These are phyloP conservation scores for Dipodascus albidus DNA, from an alignment of 805 yeast genomes.

Conservation along the genomic window DNA sequence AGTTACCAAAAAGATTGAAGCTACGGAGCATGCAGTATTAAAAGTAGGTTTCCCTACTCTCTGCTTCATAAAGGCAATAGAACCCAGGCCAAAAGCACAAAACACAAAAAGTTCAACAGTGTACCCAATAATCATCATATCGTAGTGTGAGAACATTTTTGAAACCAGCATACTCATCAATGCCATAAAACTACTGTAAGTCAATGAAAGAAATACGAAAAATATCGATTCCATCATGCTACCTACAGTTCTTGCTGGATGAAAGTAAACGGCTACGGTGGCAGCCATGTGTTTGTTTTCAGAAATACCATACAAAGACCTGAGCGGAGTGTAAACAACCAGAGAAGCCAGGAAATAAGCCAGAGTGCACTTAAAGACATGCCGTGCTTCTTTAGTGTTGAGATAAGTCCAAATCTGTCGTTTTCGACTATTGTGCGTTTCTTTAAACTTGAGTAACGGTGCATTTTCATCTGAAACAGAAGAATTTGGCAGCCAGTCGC, in stretches of 20 bases:
- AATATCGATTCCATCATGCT: slow-evolving; percentile 65
- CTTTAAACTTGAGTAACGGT: background rate
- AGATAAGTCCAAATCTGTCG: background rate
- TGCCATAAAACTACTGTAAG: slow-evolving; percentile 43
- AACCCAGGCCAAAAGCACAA: slow-evolving; percentile 47
- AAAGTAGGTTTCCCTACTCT: slow-evolving; percentile 55
- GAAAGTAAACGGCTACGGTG: slow-evolving; percentile 76
- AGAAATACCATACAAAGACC: slow-evolving; percentile 45
- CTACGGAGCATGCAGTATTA: slow-evolving; percentile 71
- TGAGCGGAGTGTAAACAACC: slow-evolving; percentile 44
- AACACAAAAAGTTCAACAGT: slow-evolving; percentile 39
- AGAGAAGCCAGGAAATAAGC: slow-evolving; percentile 65
- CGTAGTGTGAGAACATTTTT: slow-evolving; percentile 33
- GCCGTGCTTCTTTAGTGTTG: slow-evolving; percentile 9
- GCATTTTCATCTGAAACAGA: background rate
- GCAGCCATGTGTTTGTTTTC: slow-evolving; percentile 76
- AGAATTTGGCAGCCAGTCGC: background rate
- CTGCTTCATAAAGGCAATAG: slow-evolving; percentile 60
- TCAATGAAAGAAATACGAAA: slow-evolving; percentile 45
- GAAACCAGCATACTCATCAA: slow-evolving; percentile 41
- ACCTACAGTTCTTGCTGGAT: slow-evolving; percentile 69
- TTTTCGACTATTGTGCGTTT: background rate
- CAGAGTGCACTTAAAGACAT: slow-evolving; percentile 50
- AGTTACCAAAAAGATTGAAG: slow-evolving; percentile 59
- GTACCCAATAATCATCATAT: slow-evolving; percentile 38